These are phyloP conservation scores for Cucurbita maxima DNA, from an alignment of 306 rosid species.

Conservation along the genomic window DNA sequence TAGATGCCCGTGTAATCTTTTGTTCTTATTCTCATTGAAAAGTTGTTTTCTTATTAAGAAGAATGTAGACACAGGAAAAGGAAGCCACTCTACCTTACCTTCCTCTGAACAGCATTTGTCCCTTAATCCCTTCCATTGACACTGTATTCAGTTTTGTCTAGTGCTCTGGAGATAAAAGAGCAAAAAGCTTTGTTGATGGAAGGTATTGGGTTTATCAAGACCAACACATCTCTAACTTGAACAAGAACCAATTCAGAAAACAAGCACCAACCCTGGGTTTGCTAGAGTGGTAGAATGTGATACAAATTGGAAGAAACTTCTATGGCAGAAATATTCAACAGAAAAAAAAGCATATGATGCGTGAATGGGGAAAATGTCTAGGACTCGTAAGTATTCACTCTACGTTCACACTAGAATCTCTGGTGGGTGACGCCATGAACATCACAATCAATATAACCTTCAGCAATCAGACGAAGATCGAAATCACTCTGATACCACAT, in stretches of 20 bases:
- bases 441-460: not conserved
- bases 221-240: not conserved
- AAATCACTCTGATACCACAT: not conserved
- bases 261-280: not conserved
- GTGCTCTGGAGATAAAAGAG: not conserved
- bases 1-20: no score
- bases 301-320: not conserved
- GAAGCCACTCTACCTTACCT: not conserved
- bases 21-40: no score
- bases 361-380: no score
- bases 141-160: not conserved
- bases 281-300: not conserved
- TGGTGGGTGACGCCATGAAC: not conserved
- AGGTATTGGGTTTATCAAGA: not conserved
- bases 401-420: no score
- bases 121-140: not conserved
- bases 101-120: not conserved
- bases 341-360: not conserved
- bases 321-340: not conserved
- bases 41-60: no score
- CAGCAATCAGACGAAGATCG: not conserved
- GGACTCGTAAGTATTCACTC: no score
- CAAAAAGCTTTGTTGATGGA: not conserved
- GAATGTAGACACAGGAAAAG: no score
- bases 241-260: not conserved